Evolutionary conservation across 2,329 filamentous ascomycete genomes (phyloP), one percentile per base, ranked within the genome.

Genomic region (Neocatenulostroma microsporum): DNA sequence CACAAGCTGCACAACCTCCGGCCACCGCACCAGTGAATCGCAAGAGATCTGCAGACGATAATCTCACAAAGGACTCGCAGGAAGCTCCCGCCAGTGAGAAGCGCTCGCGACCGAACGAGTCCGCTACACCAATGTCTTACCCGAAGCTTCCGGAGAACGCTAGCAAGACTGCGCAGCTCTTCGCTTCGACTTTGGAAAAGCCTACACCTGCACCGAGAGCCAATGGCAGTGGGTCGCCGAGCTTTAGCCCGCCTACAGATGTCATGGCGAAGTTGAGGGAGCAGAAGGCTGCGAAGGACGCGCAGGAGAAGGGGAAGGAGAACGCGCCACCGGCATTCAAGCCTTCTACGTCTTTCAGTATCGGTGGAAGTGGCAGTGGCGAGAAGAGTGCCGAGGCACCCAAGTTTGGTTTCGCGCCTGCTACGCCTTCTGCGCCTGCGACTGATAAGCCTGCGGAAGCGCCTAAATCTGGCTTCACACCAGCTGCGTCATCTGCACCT

Each of bases 131-230:
- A n/a, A n/a, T n/a, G n/a, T n/a, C n/a, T n/a, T 57, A 56, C 31
- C 53, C 55, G 5, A 56, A 51, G 32, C 43, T 56, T 7, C 47
- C 54, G 3, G 48, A 50, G 11, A 49, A 34, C 34, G 49, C 53
- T 13, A 58, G 54, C 40, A 51, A 47, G 20, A 54, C 53, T 9
- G 44, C 53, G 9, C 51, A 52, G 41, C 39, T 58, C 12, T 58
- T 58, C 34, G 48, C 47, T 24, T 47, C 53, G 20, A 47, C 50
- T 5, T 44, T 58, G 11, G 48, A 55, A 33, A 54, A 51, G 40
- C 42, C 46, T 15, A 35, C 36, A 6, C 17, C 12, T 20, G 13
- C 41, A 34, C 18, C 41, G 28, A n/a, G n/a, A n/a, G 26, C 30
- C 14, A 13, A 36, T 7, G 14, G 39, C 21, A 38, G 44, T 21